phyloP scores from a whole-genome alignment of 352 stramenopile species.

The Phytophthora tubulina region DNA sequence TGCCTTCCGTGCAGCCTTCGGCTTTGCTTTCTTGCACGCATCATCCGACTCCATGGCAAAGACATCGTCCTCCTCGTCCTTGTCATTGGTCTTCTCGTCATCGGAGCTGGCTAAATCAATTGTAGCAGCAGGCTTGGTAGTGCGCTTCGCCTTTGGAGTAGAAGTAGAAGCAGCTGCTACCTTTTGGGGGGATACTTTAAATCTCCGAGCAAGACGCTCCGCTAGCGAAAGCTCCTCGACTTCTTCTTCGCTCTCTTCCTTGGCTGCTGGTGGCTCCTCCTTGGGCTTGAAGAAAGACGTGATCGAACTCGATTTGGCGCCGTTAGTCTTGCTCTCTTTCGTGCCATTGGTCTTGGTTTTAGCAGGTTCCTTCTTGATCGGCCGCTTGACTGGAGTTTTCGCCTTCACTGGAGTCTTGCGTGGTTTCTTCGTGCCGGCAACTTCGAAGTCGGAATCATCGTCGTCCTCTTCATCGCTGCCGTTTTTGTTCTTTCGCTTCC shows the following conservation, averaged over 20 bases:
- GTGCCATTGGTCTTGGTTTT: slow-evolving; percentile 32
- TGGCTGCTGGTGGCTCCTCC: slow-evolving; percentile 33
- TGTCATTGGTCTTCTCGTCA: slow-evolving; percentile 39
- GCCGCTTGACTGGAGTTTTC: slow-evolving; percentile 50
- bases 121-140: slow-evolving; percentile 31
- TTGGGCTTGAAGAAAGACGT: slow-evolving; percentile 69
- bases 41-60: slow-evolving; percentile 67
- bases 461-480: slow-evolving; percentile 59
- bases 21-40: slow-evolving; percentile 54
- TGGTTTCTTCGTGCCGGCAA: slow-evolving; percentile 36
- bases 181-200: slow-evolving; percentile 55
- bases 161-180: slow-evolving; percentile 39
- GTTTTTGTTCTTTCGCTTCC: slow-evolving; percentile 56
- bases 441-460: slow-evolving; percentile 76
- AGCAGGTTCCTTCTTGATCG: slow-evolving; percentile 41
- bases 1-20: slow-evolving; percentile 47
- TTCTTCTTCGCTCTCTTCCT: slow-evolving; percentile 63
- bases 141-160: slow-evolving; percentile 27
- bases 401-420: slow-evolving; percentile 50
- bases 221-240: slow-evolving; percentile 80
- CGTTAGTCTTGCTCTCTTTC: slow-evolving; percentile 11
- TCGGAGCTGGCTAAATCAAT: slow-evolving; percentile 66
- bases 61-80: slow-evolving; percentile 68
- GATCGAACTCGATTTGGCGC: slow-evolving; percentile 47
- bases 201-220: slow-evolving; percentile 68